Percentiles rank a stretch among this genome's conserved stretches.
phyloP scores from a whole-genome alignment of 768 basidiomycete species.

The Amanita phalloides region DNA sequence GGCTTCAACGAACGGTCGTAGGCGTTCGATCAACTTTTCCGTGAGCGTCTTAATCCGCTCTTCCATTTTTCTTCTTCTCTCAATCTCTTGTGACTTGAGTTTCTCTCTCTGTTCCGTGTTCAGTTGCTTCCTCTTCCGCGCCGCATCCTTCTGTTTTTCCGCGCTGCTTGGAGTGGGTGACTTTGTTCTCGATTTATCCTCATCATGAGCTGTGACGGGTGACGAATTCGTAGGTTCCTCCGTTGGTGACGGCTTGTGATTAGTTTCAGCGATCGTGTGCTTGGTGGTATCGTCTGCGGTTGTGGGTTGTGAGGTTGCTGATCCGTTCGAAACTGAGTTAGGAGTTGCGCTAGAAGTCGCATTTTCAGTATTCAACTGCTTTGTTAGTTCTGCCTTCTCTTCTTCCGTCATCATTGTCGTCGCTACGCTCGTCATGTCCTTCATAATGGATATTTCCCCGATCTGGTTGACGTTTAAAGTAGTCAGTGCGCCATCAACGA shows the following conservation, averaged over 20 bases:
- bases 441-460: conserved; percentile 93
- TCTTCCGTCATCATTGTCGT: conserved; percentile 88
- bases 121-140: conserved; percentile 39
- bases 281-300: conserved; percentile 9
- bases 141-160: conserved; percentile 30
- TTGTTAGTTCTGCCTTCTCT: conserved; percentile 81
- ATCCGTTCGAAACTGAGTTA: neutral
- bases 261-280: conserved; percentile 7
- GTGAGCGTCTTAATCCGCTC: conserved; percentile 67
- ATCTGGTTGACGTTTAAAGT: conserved; percentile 41
- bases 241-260: conserved; percentile 7
- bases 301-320: neutral
- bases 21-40: conserved; percentile 70
- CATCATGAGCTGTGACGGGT: neutral
- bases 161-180: conserved; percentile 17
- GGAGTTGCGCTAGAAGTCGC: conserved; percentile 1
- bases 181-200: neutral
- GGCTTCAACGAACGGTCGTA: conserved; percentile 88
- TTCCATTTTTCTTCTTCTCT: conserved; percentile 71
- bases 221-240: conserved; percentile 3
- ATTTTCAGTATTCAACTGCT: conserved; percentile 41
- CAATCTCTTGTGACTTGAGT: conserved; percentile 71
- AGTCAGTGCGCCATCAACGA: neutral
- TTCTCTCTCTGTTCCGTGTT: conserved; percentile 81
- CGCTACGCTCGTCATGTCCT: conserved; percentile 81